Evolutionary conservation across 2,329 filamentous ascomycete genomes (phyloP).

Genomic region (Diaporthe humulicola): DNA sequence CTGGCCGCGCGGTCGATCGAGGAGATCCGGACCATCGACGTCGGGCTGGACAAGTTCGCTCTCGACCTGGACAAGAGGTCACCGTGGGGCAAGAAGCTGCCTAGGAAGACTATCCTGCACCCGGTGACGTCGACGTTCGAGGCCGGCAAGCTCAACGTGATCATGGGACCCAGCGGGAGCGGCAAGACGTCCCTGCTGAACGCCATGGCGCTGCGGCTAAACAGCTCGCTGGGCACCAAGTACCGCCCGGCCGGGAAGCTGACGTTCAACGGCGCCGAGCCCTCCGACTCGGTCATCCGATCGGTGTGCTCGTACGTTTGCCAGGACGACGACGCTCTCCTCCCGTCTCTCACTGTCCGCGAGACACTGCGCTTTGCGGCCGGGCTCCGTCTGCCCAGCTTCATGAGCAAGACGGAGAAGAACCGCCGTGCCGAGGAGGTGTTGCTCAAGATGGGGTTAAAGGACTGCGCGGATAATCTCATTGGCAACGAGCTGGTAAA

Average conservation of each 20-base stretch:
- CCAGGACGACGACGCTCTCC: slow-evolving; percentile 81
- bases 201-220: slow-evolving; percentile 77
- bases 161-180: slow-evolving; percentile 84
- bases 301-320: slow-evolving; percentile 83
- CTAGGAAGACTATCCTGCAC: slow-evolving; percentile 72
- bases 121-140: slow-evolving; percentile 77
- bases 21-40: slow-evolving; percentile 71
- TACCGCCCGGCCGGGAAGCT: slow-evolving; percentile 75
- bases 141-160: slow-evolving; percentile 78
- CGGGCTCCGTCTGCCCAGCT: slow-evolving; percentile 76
- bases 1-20: slow-evolving; percentile 67
- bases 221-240: slow-evolving; percentile 70
- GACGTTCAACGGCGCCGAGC: slow-evolving; percentile 77
- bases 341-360: slow-evolving; percentile 81
- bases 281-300: slow-evolving; percentile 76
- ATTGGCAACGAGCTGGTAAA: slow-evolving; percentile 81
- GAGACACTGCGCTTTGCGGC: slow-evolving; percentile 81
- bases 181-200: slow-evolving; percentile 84
- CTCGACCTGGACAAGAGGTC: slow-evolving; percentile 74
- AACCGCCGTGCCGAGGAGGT: slow-evolving; percentile 77
- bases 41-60: slow-evolving; percentile 74
- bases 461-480: slow-evolving; percentile 82
- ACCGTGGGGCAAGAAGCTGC: slow-evolving; percentile 63
- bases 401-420: slow-evolving; percentile 79
- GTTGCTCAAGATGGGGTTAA: slow-evolving; percentile 80